A percentile compares a stretch with the other conserved stretches of the same genome.
Evolutionary conservation across 768 basidiomycete species (phyloP).

Genomic region (Tulasnella sp.): DNA sequence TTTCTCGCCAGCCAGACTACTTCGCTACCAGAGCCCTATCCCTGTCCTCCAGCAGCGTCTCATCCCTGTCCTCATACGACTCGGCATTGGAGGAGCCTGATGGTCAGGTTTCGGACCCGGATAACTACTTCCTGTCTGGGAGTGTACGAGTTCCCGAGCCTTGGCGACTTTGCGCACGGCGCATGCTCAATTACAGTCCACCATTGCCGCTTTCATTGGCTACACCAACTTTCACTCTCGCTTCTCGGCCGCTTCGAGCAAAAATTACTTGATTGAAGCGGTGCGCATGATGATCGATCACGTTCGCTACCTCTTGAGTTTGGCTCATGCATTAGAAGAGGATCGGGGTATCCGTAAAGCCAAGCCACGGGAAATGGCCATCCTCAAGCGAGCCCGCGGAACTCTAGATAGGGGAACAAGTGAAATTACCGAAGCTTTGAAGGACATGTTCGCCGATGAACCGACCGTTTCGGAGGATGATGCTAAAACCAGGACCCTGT

Average conservation of each 20-base stretch:
- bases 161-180: slow-evolving; percentile 73
- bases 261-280: slow-evolving; percentile 89
- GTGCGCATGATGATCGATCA: slow-evolving; percentile 93
- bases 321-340: slow-evolving; percentile 83
- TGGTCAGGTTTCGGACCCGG: slow-evolving; percentile 58
- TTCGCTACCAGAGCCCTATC: slow-evolving; percentile 73
- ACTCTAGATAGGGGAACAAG: slow-evolving; percentile 80
- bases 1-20: slow-evolving; percentile 20
- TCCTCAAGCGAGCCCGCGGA: slow-evolving; percentile 68
- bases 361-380: slow-evolving; percentile 51
- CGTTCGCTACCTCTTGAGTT: slow-evolving; percentile 83
- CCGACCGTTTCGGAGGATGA: slow-evolving; percentile 62
- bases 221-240: slow-evolving; percentile 92
- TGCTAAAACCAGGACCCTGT: slow-evolving; percentile 70
- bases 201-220: slow-evolving; percentile 95
- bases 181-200: slow-evolving; percentile 87
- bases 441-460: slow-evolving; percentile 57
- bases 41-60: slow-evolving; percentile 65
- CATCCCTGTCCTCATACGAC: slow-evolving; percentile 53
- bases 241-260: slow-evolving; percentile 84
- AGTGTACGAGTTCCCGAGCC: slow-evolving; percentile 62
- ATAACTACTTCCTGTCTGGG: slow-evolving; percentile 66
- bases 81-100: neutral
- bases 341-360: slow-evolving; percentile 60
- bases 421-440: slow-evolving; percentile 81